Base-by-base conservation (phyloP, 208 protist genomes). In the Crithidia brevicula region DNA sequence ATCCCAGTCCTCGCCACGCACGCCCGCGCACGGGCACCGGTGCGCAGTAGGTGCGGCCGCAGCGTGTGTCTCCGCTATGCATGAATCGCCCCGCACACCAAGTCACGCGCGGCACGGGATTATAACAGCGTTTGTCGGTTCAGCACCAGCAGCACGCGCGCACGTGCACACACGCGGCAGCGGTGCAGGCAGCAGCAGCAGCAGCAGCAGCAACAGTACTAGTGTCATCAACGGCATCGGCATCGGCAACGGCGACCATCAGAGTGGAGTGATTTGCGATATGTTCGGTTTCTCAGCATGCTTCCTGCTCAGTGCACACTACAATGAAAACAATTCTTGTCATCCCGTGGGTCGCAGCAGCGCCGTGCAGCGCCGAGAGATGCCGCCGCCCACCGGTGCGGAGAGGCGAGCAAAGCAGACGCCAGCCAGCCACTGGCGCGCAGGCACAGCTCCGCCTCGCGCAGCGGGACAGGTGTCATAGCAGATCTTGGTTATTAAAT, bases 401-500 rank as follows among this genome's bases (percentile, higher is more conserved):
- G n/a, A n/a, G n/a, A n/a, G 28, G 49, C 1, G 28, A 28, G 31
- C 56, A 27, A 15, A 20, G 30, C 11, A 31, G 18, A 25, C 18
- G 34, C 22, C 46, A 38, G 20, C 10, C 7, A 23, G 16, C 34
- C 10, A 13, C 18, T 25, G 13, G 49, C 13, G n/a, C 9, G 46
- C 22, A 28, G 13, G 20, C n/a, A n/a, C n/a, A n/a, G n/a, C n/a
- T n/a, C n/a, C n/a, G n/a, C n/a, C n/a, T n/a, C n/a, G n/a, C n/a
- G n/a, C n/a, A n/a, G n/a, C n/a, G n/a, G n/a, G 31, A 33, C 18
- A 60, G 47, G 18, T 8, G 54, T 88, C 82, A 92, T 92, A 85
- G 83, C 83, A 89, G 82, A 91, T 91, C 85, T 91, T 91, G 81
- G 85, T 85, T 79, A 69, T 69, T 81, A 23, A 65, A 79, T 82